Evolutionary conservation across 2,329 filamentous ascomycete genomes (phyloP).

Genomic region (Zalaria sp.): DNA sequence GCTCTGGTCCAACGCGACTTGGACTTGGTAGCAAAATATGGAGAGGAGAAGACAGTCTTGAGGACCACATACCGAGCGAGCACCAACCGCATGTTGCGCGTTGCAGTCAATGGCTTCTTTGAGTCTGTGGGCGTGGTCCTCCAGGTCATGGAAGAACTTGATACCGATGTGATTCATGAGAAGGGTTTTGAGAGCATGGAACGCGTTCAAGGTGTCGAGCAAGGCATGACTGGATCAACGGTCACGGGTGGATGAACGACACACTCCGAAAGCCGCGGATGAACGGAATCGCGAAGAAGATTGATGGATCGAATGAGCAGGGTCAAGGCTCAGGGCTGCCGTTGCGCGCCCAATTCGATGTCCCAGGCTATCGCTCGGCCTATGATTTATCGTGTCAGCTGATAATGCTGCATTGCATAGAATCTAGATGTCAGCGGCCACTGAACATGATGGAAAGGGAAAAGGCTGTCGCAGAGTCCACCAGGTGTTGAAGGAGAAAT

Average conservation of each 20-base stretch:
- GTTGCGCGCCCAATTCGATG: too few relatives aligned
- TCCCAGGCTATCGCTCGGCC: too few relatives aligned
- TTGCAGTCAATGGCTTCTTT: slow-evolving; percentile 93
- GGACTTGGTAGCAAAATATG: slow-evolving; percentile 6
- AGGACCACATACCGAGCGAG: slow-evolving; percentile 69
- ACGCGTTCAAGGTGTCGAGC: slow-evolving; percentile 24
- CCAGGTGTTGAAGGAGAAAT: too few relatives aligned
- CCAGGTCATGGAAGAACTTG: slow-evolving; percentile 80
- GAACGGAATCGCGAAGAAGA: too few relatives aligned
- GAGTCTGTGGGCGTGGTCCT: slow-evolving; percentile 75
- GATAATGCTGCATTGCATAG: too few relatives aligned
- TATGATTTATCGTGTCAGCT: too few relatives aligned
- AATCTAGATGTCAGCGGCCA: too few relatives aligned
- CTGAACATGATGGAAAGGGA: too few relatives aligned
- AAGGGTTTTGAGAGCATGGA: slow-evolving; percentile 25
- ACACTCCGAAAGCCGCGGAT: too few relatives aligned
- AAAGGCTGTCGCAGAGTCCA: too few relatives aligned
- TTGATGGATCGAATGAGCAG: too few relatives aligned
- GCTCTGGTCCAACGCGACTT: slow-evolving; percentile 54
- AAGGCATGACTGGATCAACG: slow-evolving; percentile 18
- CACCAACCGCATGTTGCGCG: slow-evolving; percentile 91
- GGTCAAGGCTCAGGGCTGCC: too few relatives aligned
- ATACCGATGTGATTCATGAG: slow-evolving; percentile 60
- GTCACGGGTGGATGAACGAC: slow-evolving; percentile 6
- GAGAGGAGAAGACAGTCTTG: slow-evolving; percentile 41